These are phyloP conservation scores for Echites panduratus DNA, from an alignment of 257 asterid genomes.

Conservation along the genomic window DNA sequence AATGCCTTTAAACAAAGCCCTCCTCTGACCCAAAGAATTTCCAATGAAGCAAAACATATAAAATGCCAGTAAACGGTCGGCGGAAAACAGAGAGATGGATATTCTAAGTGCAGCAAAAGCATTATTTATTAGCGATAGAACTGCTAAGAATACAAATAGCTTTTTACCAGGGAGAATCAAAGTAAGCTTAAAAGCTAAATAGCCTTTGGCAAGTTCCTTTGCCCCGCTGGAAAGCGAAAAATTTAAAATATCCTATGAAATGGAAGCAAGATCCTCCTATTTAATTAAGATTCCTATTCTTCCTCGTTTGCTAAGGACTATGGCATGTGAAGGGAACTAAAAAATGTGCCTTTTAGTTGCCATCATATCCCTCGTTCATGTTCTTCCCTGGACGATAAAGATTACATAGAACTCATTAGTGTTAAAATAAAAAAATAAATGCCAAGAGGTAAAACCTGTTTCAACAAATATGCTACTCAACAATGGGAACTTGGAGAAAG, in stretches of 20 bases:
- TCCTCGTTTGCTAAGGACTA: not conserved
- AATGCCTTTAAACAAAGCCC: not conserved
- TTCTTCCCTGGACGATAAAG: not conserved
- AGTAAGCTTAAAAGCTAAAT: not conserved
- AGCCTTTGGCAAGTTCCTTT: not conserved
- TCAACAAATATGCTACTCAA: not conserved
- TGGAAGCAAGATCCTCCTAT: not conserved
- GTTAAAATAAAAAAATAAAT: not conserved
- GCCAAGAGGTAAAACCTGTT: not conserved
- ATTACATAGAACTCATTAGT: not conserved
- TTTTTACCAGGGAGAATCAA: not conserved
- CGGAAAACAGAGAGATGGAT: not conserved
- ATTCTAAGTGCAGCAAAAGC: not conserved
- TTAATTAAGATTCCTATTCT: slow-evolving; percentile 1
- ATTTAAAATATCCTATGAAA: not conserved
- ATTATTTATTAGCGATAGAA: not conserved
- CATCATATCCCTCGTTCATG: slow-evolving; percentile 1
- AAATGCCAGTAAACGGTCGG: not conserved
- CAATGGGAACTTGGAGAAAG: not conserved
- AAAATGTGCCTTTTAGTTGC: not conserved
- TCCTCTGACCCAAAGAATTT: not conserved
- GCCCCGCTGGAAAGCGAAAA: not conserved
- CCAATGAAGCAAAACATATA: not conserved
- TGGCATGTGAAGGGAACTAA: not conserved
- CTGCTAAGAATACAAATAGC: not conserved